A percentile compares a stretch with the other conserved stretches of the same genome.
phyloP scores from a whole-genome alignment of 129 eudicot species.

The Flaveria brownii region DNA sequence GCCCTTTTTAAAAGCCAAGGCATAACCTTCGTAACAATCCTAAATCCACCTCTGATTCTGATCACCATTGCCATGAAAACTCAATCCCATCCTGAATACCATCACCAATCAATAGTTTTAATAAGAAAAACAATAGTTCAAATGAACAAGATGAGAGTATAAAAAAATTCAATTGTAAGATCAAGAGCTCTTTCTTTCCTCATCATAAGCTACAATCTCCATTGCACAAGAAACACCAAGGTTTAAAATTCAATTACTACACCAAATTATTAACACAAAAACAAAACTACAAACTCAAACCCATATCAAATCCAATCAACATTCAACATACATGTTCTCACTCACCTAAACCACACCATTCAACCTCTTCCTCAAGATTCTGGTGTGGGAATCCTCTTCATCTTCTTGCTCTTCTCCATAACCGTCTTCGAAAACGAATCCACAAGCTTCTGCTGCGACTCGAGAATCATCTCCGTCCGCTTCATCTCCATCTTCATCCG shows the following conservation, averaged over 20 bases:
- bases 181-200: background rate
- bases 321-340: background rate
- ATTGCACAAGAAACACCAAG: background rate
- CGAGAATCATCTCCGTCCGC: slow-evolving; percentile 82
- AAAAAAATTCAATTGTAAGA: background rate
- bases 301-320: background rate
- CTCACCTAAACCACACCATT: background rate
- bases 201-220: slow-evolving; percentile 6
- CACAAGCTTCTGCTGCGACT: slow-evolving; percentile 68
- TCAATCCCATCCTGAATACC: no score
- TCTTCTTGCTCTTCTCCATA: slow-evolving; percentile 49
- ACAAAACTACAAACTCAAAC: background rate
- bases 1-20: no score
- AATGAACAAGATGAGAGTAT: background rate
- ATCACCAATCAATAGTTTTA: no score
- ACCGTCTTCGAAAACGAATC: slow-evolving; percentile 59
- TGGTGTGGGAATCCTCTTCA: slow-evolving; percentile 44
- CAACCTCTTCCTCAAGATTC: slow-evolving; percentile 29
- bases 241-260: background rate
- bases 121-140: no score
- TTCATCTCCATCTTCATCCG: slow-evolving; percentile 95
- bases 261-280: slow-evolving; percentile 11
- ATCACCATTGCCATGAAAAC: no score
- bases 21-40: no score
- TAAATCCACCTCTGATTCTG: no score